Conservation (phyloP, 768 basidiomycete species). For the Russula sp. region DNA sequence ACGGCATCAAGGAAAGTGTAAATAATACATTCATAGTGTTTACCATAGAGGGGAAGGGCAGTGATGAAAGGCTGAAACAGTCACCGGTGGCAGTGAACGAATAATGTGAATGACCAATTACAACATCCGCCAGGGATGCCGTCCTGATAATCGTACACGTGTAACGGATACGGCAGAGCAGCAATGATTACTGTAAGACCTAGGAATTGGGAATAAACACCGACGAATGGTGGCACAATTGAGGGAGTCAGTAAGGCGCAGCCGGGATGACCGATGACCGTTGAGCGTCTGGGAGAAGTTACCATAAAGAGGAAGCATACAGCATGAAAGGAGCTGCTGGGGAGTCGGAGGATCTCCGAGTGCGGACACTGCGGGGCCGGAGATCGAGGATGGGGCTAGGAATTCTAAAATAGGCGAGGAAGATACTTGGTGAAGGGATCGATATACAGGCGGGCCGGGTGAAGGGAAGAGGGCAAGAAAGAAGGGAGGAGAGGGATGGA, state of each 20-base stretch:
- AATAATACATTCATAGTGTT: neutral
- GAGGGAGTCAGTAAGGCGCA: neutral
- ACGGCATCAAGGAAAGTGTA: neutral
- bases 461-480: neutral
- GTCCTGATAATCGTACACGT: neutral
- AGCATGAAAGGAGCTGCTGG: neutral
- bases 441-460: neutral
- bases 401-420: neutral
- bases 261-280: too few relatives aligned
- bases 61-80: neutral
- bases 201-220: neutral
- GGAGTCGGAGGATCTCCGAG: neutral
- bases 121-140: neutral
- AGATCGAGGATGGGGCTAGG: neutral
- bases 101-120: neutral
- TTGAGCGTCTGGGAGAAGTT: neutral
- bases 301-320: neutral
- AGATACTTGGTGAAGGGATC: neutral
- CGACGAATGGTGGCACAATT: neutral
- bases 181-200: neutral
- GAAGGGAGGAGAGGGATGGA: neutral
- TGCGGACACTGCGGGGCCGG: constrained; percentile 1
- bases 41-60: neutral
- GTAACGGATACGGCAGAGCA: neutral
- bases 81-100: neutral